phyloP scores from a whole-genome alignment of 2,329 filamentous ascomycete genomes.

The Fusarium luffae region DNA sequence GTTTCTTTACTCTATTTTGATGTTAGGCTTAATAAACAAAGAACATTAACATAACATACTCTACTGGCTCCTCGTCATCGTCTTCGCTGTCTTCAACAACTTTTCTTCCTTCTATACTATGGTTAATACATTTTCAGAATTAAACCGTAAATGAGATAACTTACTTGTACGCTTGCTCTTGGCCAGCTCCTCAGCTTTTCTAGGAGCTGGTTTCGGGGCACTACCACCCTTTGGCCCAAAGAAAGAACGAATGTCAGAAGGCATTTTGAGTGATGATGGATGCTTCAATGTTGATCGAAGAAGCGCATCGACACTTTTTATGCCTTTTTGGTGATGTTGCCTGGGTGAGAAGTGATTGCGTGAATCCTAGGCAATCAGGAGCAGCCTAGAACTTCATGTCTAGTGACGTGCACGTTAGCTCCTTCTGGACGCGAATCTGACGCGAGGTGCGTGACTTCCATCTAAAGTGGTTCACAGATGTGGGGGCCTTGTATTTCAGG shows the following conservation, averaged over 20 bases:
- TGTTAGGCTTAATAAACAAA: slow-evolving; percentile 21
- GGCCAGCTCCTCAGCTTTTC: slow-evolving; percentile 58
- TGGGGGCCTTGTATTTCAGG: slow-evolving; percentile 40
- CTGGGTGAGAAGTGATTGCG: slow-evolving; percentile 30
- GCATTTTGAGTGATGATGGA: slow-evolving; percentile 62
- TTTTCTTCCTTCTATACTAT: slow-evolving; percentile 65
- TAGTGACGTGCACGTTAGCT: slow-evolving; percentile 51
- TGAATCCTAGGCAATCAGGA: slow-evolving; percentile 39
- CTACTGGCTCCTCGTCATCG: slow-evolving; percentile 70
- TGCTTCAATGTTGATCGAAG: slow-evolving; percentile 4
- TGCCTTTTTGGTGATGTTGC: slow-evolving; percentile 40
- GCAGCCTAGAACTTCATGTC: slow-evolving; percentile 45
- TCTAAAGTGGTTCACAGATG: slow-evolving; percentile 45
- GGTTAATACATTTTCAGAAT: slow-evolving; percentile 30
- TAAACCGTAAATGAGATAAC: slow-evolving; percentile 34
- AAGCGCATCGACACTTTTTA: slow-evolving; percentile 28
- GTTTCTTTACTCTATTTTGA: slow-evolving; percentile 61
- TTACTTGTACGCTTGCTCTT: slow-evolving; percentile 60
- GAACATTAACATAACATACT: slow-evolving; percentile 55
- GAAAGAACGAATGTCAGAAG: slow-evolving; percentile 88
- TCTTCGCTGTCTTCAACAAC: slow-evolving; percentile 86
- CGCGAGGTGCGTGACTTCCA: slow-evolving; percentile 56
- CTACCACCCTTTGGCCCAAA: slow-evolving; percentile 80
- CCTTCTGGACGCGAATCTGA: slow-evolving; percentile 56
- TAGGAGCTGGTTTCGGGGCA: slow-evolving; percentile 59